Evolutionary conservation across 371 early-diverging fungal genomes (phyloP).

Genomic region (Mucor velutinosus): DNA sequence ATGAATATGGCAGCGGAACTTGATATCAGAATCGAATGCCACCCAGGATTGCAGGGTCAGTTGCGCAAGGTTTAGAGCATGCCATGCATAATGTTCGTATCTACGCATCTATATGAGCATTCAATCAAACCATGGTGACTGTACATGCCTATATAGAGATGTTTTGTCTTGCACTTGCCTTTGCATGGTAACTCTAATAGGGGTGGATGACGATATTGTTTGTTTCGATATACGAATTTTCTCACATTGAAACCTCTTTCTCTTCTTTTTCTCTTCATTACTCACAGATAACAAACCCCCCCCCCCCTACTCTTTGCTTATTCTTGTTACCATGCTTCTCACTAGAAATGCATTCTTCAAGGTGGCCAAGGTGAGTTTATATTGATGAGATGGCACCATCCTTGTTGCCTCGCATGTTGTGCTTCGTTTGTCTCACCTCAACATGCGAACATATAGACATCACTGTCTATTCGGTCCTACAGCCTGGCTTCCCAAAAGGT

Average conservation of each 20-base stretch:
- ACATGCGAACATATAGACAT: neutral
- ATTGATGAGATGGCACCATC: neutral
- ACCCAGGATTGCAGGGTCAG: no score
- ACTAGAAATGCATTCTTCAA: constrained; percentile 17
- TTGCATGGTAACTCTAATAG: no score
- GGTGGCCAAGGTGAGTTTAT: constrained; percentile 31
- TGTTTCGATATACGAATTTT: neutral
- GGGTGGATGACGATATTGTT: neutral
- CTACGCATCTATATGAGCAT: neutral
- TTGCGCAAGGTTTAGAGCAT: no score
- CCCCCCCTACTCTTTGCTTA: constrained; percentile 21
- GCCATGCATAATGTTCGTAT: no score
- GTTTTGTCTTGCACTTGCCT: neutral
- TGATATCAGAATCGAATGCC: no score
- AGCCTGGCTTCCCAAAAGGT: constrained; percentile 69
- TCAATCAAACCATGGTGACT: neutral
- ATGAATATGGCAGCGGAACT: neutral
- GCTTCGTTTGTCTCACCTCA: neutral
- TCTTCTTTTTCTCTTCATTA: constrained; percentile 14
- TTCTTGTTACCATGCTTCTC: neutral
- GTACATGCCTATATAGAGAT: neutral
- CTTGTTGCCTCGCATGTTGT: neutral
- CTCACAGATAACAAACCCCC: constrained; percentile 17
- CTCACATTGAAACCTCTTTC: neutral
- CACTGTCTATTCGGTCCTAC: neutral